These are phyloP conservation scores for Trametes sanguinea DNA, from an alignment of 768 basidiomycete genomes.

Conservation along the genomic window DNA sequence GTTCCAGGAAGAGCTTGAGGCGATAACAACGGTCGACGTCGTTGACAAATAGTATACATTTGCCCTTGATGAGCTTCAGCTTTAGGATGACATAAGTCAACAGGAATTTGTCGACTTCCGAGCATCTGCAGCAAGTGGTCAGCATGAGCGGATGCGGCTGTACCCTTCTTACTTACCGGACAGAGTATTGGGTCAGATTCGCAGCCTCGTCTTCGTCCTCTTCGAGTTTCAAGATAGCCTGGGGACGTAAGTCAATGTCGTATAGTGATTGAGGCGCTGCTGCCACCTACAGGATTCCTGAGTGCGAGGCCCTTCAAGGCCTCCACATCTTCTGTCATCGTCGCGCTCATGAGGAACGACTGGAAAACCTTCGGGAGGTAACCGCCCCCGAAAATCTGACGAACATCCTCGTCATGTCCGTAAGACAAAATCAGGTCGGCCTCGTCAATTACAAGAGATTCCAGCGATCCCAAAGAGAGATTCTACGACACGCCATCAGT, in stretches of 20 bases:
- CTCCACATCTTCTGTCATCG: conserved; percentile 95
- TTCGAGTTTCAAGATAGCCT: conserved; percentile 87
- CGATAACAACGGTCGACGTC: conserved; percentile 93
- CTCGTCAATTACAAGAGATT: conserved; percentile 94
- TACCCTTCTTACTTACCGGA: conserved; percentile 50
- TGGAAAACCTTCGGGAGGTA: conserved; percentile 83
- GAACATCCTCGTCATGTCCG: conserved; percentile 90
- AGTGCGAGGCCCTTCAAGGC: conserved; percentile 85
- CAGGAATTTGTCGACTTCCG: conserved; percentile 97
- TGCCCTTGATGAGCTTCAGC: conserved; percentile 92
- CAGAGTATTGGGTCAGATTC: conserved; percentile 82
- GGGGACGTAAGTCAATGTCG: neutral
- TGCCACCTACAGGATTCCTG: conserved; percentile 73
- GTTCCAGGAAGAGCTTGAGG: conserved; percentile 96
- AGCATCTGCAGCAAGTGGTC: conserved; percentile 52
- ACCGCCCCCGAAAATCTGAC: conserved; percentile 65
- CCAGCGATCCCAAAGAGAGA: conserved; percentile 64
- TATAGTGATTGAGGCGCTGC: neutral
- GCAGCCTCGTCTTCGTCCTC: conserved; percentile 84
- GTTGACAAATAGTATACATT: conserved; percentile 96
- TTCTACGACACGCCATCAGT: conserved; percentile 42
- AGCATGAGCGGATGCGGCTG: neutral
- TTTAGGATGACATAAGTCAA: conserved; percentile 96
- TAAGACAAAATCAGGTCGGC: conserved; percentile 97
- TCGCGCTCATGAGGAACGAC: conserved; percentile 96